Evolutionary conservation across 1,139 yeast species (phyloP).

Genomic region (Magnusiomyces suaveolens): DNA sequence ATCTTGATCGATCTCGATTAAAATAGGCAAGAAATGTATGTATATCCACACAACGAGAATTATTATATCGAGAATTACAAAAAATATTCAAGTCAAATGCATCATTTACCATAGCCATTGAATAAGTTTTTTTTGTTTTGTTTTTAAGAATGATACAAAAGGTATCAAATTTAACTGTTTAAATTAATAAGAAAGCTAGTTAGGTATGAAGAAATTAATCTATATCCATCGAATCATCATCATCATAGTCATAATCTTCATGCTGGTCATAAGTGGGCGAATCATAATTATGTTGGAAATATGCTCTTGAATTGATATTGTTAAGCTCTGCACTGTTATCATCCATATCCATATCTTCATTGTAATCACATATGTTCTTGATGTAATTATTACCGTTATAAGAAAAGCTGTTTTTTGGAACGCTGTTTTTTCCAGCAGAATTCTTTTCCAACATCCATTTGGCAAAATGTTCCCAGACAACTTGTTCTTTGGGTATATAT

Average conservation of each 20-base stretch:
- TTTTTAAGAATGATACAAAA: no score
- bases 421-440: not conserved
- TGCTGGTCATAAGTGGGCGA: not conserved
- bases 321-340: not conserved
- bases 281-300: not conserved
- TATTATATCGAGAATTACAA: no score
- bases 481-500: slow-evolving; percentile 5
- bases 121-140: no score
- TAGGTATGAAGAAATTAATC: slow-evolving; percentile 1
- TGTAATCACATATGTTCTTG: not conserved
- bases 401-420: no score
- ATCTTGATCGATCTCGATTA: no score
- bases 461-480: slow-evolving; percentile 7
- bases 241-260: not conserved
- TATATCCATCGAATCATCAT: slow-evolving; percentile 10
- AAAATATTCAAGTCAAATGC: no score
- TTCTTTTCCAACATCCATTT: not conserved
- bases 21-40: no score
- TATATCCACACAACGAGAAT: no score
- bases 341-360: slow-evolving; percentile 5
- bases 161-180: no score
- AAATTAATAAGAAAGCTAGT: no score
- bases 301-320: not conserved
- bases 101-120: no score
- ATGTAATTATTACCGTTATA: no score